Percentiles rank a stretch among this genome's conserved stretches.
Evolutionary conservation across 2,329 filamentous ascomycete genomes (phyloP).

Genomic region (Fusarium armeniacum): DNA sequence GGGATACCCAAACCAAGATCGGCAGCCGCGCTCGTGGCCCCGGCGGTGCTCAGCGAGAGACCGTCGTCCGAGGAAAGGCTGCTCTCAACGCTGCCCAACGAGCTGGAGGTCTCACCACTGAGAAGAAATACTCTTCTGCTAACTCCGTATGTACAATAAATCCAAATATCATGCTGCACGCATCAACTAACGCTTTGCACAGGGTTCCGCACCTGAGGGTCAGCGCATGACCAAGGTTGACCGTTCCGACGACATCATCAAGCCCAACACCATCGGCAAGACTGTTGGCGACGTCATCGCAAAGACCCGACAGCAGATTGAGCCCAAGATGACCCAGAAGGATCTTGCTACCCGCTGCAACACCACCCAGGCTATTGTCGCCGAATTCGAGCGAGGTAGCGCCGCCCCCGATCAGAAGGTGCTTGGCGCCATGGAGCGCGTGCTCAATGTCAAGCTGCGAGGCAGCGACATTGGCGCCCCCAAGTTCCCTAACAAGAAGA

Average conservation of each 20-base stretch:
- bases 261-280: constrained; percentile 90
- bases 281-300: constrained; percentile 87
- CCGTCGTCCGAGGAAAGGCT: constrained; percentile 85
- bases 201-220: constrained; percentile 71
- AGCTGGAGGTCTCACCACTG: constrained; percentile 80
- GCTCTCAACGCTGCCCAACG: constrained; percentile 92
- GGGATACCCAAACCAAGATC: constrained; percentile 93
- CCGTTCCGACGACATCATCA: constrained; percentile 96
- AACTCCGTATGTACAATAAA: constrained; percentile 67
- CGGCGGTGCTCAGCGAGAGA: constrained; percentile 79
- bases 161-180: background rate
- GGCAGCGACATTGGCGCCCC: constrained; percentile 88
- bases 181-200: constrained; percentile 31
- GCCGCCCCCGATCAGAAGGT: constrained; percentile 88
- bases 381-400: constrained; percentile 86
- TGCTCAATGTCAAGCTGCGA: constrained; percentile 89
- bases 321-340: constrained; percentile 97
- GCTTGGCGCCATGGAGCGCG: constrained; percentile 81
- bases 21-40: constrained; percentile 84
- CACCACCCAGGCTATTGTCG: constrained; percentile 83
- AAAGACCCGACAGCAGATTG: constrained; percentile 81
- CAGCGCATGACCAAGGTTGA: constrained; percentile 98
- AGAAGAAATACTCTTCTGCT: constrained; percentile 88
- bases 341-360: constrained; percentile 89
- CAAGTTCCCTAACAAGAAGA: constrained; percentile 81